Percentiles rank a stretch among this genome's conserved stretches.
Evolutionary conservation across 345 rosid species (phyloP).

Genomic region (Atalantia buxifolia): DNA sequence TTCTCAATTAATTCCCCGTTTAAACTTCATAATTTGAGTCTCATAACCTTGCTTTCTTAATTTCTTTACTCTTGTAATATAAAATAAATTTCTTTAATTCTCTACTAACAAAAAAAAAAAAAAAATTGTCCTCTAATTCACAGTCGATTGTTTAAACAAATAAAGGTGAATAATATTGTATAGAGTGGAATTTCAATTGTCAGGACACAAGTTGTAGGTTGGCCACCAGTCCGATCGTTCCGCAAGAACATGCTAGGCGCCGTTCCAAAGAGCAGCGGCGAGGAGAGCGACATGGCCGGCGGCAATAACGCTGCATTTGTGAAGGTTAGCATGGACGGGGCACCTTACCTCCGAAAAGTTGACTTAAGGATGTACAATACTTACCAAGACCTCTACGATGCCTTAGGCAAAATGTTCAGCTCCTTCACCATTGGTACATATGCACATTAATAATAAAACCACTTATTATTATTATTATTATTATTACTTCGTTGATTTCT

Average conservation of each 20-base stretch:
- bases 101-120: background rate
- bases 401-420: slow-evolving; percentile 68
- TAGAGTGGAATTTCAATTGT: slow-evolving; percentile 24
- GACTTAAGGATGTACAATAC: slow-evolving; percentile 69
- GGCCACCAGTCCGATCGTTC: slow-evolving; percentile 95
- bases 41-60: background rate
- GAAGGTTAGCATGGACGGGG: slow-evolving; percentile 94
- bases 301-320: slow-evolving; percentile 42
- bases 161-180: background rate
- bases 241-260: slow-evolving; percentile 58
- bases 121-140: background rate
- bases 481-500: background rate
- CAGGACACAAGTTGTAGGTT: slow-evolving; percentile 93
- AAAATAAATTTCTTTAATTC: no score
- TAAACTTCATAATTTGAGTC: background rate
- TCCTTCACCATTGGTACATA: slow-evolving; percentile 69
- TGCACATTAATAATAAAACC: background rate
- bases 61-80: no score
- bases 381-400: slow-evolving; percentile 67
- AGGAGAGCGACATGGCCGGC: slow-evolving; percentile 24
- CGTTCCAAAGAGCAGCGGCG: slow-evolving; percentile 38
- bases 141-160: background rate
- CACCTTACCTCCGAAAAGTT: slow-evolving; percentile 89
- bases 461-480: no score
- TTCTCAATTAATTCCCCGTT: background rate